Evolutionary conservation across 768 basidiomycete genomes (phyloP), one percentile per base, ranked within the genome.

Genomic region (Baorangia bicolor): DNA sequence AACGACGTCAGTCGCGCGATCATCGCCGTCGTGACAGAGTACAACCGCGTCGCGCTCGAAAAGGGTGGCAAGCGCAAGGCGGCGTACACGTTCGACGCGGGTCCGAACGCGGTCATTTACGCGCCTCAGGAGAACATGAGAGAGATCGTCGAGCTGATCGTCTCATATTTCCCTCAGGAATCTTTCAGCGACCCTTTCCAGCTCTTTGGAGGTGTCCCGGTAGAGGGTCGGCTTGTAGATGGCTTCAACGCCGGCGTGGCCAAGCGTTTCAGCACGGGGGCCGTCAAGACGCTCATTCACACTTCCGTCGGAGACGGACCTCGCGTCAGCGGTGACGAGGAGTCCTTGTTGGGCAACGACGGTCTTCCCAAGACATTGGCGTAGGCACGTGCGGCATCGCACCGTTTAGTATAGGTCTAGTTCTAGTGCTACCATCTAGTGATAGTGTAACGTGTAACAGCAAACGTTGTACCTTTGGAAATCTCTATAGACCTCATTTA

Each of bases 71-170:
- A 83, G 49, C 77, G 84, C 71, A 86, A 90, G 66, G 97, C 94
- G 0, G 97, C 96, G 39, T 99, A 99, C 74, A 99, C 97, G n/a
- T 98, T 90, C 69, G 97, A 99, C 66, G 97, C 97, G 0, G 97
- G 97, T 31, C 97, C 97, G 14, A 99, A 99, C 74, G 95, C 95
- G 2, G 97, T 99, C 69, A 93, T 99, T 66, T 99, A 98, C 74
- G 83, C 94, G 0, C 81, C 83, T 5, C 78, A 86, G 61, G 80
- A 85, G 65, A 84, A 95, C 73, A 76, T 97, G 65, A 81, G 81
- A 60, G 83, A 87, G 71, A 88, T 99, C 62, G 76, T 94, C 43
- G 76, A 83, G 64, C 72, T 94, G 60, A 80, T 98, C 61, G 74
- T 86, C 51, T 75, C 79, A 53, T 98, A 90, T 74, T 99, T 99